Base-by-base conservation (phyloP, 176 grass and related monocot genomes). In the Poa annua region DNA sequence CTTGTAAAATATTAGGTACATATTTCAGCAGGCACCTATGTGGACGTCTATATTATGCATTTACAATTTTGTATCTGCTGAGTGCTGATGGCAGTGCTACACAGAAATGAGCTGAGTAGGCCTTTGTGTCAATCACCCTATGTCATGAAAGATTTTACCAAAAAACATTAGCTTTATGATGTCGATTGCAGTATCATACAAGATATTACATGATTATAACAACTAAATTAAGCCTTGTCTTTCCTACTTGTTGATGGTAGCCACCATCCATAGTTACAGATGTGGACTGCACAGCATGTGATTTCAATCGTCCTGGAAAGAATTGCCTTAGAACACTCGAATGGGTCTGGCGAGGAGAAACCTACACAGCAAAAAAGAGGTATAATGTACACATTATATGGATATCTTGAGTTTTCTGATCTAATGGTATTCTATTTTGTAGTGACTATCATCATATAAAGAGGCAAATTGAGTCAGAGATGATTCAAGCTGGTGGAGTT, bases 381-480 rank as follows among this genome's bases (percentile, higher is more conserved):
- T 95, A 83, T 12, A 42, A 17, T 78, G 71, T 61, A 59, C 71
- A 45, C 66, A 80, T 74, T 88, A 47, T 75, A 32, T 76, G 26
- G 77, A 74, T 38, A 82, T 82, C 12, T 65, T 66, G 29, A 57
- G 57, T 57, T 42, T 91, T 70, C n/a, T 64, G 34, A 72, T 85
- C 34, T 54, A 73, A 76, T 44, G 52, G 13, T 70, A 65, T 83
- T 83, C 21, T 67, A 36, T 59, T 39, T 88, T 89, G 42, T 83
- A 98, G 96, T 85, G 96, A 98, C 83, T 98, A 95, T 75, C 91
- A 95, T 93, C 92, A 98, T 80, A 93, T 98, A 90, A 98, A 95
- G 84, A 98, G 81, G 72, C 96, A 98, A 93, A 95, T 98, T 85
- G 92, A 95, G 77, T 98, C 96, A 35, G 96, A 98, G 68, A 50